Conservation (phyloP, 2,329 filamentous ascomycete genomes). For the Xylaria sp. region DNA sequence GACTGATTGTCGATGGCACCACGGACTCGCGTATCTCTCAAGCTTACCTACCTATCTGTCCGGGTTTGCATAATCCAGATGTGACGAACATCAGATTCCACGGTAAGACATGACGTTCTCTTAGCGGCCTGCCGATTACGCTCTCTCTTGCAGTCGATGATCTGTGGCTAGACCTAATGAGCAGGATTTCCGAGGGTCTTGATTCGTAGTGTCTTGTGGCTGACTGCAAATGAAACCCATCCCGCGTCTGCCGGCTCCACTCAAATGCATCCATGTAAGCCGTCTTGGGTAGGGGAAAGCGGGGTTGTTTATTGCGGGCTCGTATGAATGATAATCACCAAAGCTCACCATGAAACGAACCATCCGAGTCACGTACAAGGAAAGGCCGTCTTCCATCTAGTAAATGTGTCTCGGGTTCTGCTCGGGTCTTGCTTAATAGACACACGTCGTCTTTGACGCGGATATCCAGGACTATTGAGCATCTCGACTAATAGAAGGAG, state of each 20-base stretch:
- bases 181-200: background rate
- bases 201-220: background rate
- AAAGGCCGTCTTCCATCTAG: background rate
- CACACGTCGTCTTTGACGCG: background rate
- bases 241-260: constrained; percentile 1
- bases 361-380: background rate
- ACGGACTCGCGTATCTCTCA: constrained; percentile 27
- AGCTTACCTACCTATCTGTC: constrained; percentile 3
- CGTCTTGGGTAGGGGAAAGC: constrained; percentile 4
- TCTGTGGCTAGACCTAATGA: background rate
- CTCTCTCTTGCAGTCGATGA: background rate
- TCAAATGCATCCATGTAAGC: background rate
- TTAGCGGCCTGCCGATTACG: background rate
- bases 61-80: constrained; percentile 6
- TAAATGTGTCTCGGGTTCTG: background rate
- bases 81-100: background rate
- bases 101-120: background rate
- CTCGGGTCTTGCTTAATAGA: background rate
- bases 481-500: background rate
- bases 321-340: background rate
- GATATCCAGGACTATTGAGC: background rate
- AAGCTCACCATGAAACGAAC: background rate
- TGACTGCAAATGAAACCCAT: background rate
- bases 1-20: constrained; percentile 21
- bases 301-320: background rate